phyloP scores from a whole-genome alignment of 768 basidiomycete species.

The Zangia roseola region DNA sequence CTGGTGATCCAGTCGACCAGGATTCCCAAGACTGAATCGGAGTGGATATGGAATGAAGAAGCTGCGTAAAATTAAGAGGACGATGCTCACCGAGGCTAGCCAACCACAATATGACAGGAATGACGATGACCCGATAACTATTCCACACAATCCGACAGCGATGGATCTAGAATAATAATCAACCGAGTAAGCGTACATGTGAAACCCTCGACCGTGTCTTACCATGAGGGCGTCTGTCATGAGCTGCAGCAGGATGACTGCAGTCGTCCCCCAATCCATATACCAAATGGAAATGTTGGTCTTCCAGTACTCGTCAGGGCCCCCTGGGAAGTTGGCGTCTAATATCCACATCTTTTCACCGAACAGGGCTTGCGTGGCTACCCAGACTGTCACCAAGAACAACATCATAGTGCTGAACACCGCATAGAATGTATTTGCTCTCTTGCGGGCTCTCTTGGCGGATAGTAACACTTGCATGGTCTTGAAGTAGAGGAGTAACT shows the following conservation, averaged over 20 bases:
- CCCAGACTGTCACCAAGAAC: constrained; percentile 30
- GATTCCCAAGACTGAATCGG: constrained; percentile 16
- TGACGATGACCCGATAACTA: constrained; percentile 3
- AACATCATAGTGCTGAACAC: constrained; percentile 27
- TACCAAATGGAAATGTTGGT: constrained; percentile 27
- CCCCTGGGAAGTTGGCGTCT: constrained; percentile 34
- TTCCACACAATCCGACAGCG: constrained; percentile 39
- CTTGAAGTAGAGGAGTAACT: constrained; percentile 24
- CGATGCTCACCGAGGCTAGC: constrained; percentile 18
- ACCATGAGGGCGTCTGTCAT: constrained; percentile 35
- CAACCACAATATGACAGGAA: constrained; percentile 25
- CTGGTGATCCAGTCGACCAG: constrained; percentile 9
- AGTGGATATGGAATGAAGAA: neutral
- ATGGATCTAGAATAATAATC: constrained; percentile 33
- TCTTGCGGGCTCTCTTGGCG: constrained; percentile 1
- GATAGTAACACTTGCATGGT: constrained; percentile 15
- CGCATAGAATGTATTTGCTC: constrained; percentile 18
- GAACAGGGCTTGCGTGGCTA: constrained; percentile 20
- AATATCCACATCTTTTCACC: constrained; percentile 38
- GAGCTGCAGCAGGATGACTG: constrained; percentile 31
- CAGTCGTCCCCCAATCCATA: constrained; percentile 23
- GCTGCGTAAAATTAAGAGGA: neutral
- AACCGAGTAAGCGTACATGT: constrained; percentile 1
- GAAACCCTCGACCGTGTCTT: neutral
- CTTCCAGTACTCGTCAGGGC: constrained; percentile 31